A percentile compares a stretch with the other conserved stretches of the same genome.
Conservation (phyloP, 2,329 filamentous ascomycete genomes). For the Sporothrix variecibatus region DNA sequence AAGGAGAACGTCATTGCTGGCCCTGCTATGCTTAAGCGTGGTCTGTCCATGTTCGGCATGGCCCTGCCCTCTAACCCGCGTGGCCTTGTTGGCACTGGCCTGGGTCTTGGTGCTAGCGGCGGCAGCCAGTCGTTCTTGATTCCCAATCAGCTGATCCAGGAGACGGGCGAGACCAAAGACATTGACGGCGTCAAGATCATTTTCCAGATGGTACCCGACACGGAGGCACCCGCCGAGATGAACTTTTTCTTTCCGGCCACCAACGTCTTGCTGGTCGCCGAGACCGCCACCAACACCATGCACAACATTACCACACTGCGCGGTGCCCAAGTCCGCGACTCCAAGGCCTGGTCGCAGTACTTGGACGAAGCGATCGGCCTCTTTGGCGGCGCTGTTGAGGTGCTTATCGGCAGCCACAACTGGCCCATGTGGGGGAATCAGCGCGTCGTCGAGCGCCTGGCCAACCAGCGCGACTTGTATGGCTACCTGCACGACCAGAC, state of each 20-base stretch:
- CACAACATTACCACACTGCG: constrained; percentile 24
- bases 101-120: constrained; percentile 9
- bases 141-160: constrained; percentile 11
- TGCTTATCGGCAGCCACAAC: constrained; percentile 24
- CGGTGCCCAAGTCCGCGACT: constrained; percentile 21
- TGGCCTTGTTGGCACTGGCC: not conserved
- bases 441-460: constrained; percentile 12
- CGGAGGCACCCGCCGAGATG: constrained; percentile 24
- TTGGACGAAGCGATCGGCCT: constrained; percentile 20
- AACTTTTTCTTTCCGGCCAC: constrained; percentile 21
- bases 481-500: constrained; percentile 25
- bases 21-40: constrained; percentile 22
- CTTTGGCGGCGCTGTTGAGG: not conserved
- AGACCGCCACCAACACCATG: constrained; percentile 24
- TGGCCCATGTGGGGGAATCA: constrained; percentile 24
- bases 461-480: constrained; percentile 22
- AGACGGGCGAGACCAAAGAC: constrained; percentile 13
- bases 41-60: constrained; percentile 23
- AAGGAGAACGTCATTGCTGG: constrained; percentile 16
- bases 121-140: not conserved
- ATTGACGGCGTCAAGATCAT: constrained; percentile 20
- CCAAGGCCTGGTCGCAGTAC: constrained; percentile 24
- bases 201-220: constrained; percentile 25
- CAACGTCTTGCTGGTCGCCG: constrained; percentile 13
- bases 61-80: constrained; percentile 15